These are phyloP conservation scores for Fusarium brevicatenulatum DNA, from an alignment of 2,329 filamentous ascomycete genomes.

Conservation along the genomic window DNA sequence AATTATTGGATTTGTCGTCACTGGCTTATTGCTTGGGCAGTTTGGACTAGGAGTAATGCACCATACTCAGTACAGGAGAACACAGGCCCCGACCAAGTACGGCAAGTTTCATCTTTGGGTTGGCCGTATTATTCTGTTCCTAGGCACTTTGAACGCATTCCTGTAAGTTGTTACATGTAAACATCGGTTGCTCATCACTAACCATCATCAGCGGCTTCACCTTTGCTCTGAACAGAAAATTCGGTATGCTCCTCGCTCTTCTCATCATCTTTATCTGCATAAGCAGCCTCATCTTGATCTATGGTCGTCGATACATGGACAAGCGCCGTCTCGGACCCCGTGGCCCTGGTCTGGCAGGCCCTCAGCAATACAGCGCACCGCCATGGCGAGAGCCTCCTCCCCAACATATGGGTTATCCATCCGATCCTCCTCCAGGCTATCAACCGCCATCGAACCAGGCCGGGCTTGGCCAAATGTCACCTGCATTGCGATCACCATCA, in stretches of 20 bases:
- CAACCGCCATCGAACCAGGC: constrained; percentile 48
- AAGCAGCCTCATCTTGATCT: constrained; percentile 51
- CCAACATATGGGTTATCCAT: constrained; percentile 36
- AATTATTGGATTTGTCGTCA: constrained; percentile 66
- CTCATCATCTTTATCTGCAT: constrained; percentile 57
- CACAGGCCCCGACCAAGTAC: constrained; percentile 59
- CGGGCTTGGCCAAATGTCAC: constrained; percentile 43
- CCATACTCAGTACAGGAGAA: constrained; percentile 63
- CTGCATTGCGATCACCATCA: constrained; percentile 41
- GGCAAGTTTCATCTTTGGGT: constrained; percentile 67
- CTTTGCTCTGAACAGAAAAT: constrained; percentile 61
- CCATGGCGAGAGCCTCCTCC: constrained; percentile 45
- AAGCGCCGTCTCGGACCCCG: constrained; percentile 35
- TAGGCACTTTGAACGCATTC: constrained; percentile 67
- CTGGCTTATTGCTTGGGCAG: constrained; percentile 62
- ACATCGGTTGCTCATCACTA: background rate
- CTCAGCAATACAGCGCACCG: constrained; percentile 43
- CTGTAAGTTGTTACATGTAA: constrained; percentile 54
- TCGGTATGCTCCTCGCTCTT: constrained; percentile 59
- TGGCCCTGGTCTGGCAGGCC: constrained; percentile 24
- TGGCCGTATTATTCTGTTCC: constrained; percentile 62
- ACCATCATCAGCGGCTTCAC: constrained; percentile 61
- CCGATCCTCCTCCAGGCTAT: constrained; percentile 49
- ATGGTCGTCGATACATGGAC: constrained; percentile 44
- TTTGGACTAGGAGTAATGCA: constrained; percentile 65